A percentile compares a stretch with the other conserved stretches of the same genome.
Conservation (phyloP, 768 basidiomycete species). For the Grammothele lineata region DNA sequence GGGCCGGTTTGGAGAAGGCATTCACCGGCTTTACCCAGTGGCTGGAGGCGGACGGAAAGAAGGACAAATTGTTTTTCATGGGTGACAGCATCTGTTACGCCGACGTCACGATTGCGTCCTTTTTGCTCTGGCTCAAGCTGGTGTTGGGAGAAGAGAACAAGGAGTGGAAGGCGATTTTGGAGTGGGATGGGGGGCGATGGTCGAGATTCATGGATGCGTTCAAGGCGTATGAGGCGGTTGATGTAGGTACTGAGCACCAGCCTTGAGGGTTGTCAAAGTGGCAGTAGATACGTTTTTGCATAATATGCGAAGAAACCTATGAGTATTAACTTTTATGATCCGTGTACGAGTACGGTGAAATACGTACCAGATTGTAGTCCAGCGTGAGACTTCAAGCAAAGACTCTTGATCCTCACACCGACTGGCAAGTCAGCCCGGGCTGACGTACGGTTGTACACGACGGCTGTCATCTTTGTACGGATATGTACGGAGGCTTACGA, state of each 20-base stretch:
- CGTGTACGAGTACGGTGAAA: too few relatives aligned
- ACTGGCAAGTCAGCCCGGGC: too few relatives aligned
- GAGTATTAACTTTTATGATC: too few relatives aligned
- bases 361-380: too few relatives aligned
- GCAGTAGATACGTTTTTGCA: too few relatives aligned
- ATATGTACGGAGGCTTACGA: too few relatives aligned
- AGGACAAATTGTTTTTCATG: conserved; percentile 28
- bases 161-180: conserved; percentile 32
- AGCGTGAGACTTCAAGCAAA: too few relatives aligned
- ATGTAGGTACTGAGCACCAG: background rate
- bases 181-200: conserved; percentile 40
- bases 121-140: conserved; percentile 32
- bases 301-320: too few relatives aligned
- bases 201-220: conserved; percentile 29
- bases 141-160: conserved; percentile 25
- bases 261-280: background rate
- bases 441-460: too few relatives aligned
- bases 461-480: too few relatives aligned
- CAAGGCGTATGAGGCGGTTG: conserved; percentile 26
- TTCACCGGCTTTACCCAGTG: conserved; percentile 25
- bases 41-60: conserved; percentile 25
- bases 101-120: conserved; percentile 31
- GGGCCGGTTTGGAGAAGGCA: conserved; percentile 26
- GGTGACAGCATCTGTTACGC: conserved; percentile 33
- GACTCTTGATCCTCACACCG: too few relatives aligned